Conservation (phyloP, 768 basidiomycete genomes). For the Suillus luteus region DNA sequence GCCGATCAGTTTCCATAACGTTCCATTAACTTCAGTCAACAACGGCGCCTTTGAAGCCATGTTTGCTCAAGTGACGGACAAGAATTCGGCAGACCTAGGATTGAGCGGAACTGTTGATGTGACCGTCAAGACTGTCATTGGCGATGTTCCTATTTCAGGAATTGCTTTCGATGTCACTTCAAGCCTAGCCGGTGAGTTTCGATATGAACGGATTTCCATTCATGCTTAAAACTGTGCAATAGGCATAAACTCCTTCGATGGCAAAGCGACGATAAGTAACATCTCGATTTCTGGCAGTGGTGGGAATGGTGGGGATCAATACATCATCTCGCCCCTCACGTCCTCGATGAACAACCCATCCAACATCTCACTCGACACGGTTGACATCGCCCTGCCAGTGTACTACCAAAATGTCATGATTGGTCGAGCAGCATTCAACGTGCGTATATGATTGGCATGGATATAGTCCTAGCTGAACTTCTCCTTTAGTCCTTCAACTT, state of each 20-base stretch:
- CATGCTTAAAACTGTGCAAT: not conserved
- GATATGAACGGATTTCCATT: not conserved
- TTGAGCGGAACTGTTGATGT: conserved; percentile 62
- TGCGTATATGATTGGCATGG: conserved; percentile 32
- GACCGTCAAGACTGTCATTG: conserved; percentile 60
- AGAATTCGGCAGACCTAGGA: conserved; percentile 42
- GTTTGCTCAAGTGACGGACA: conserved; percentile 61
- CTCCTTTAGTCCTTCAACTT: conserved; percentile 52
- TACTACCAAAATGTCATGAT: conserved; percentile 56
- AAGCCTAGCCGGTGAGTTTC: conserved; percentile 47
- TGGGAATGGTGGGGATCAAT: conserved; percentile 60
- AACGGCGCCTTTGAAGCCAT: conserved; percentile 54
- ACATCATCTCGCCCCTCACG: conserved; percentile 57
- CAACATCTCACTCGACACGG: conserved; percentile 62
- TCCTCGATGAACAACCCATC: conserved; percentile 66
- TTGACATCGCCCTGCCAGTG: conserved; percentile 58
- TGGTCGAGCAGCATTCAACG: conserved; percentile 60
- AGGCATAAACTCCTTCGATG: conserved; percentile 65
- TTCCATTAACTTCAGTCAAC: conserved; percentile 58
- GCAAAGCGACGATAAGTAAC: conserved; percentile 51
- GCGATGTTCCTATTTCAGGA: conserved; percentile 63
- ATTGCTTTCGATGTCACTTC: conserved; percentile 66
- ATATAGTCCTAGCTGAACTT: conserved; percentile 1
- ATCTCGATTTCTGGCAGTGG: conserved; percentile 67
- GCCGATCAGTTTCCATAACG: conserved; percentile 55